These are phyloP conservation scores for Puccinia horiana DNA, from an alignment of 1,284 basidiomycete genomes.

Conservation along the genomic window DNA sequence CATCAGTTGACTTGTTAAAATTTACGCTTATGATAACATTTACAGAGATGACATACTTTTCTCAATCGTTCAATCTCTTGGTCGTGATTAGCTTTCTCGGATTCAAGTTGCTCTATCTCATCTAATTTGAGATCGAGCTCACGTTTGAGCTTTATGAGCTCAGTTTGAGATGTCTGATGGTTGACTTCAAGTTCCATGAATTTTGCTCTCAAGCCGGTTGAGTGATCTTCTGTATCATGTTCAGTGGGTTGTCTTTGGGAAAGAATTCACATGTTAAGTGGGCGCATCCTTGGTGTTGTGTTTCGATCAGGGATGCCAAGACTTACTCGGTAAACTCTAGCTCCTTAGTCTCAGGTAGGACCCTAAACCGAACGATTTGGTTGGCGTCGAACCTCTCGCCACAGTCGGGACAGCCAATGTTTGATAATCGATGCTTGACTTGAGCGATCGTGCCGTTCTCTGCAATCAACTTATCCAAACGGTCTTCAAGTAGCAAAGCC, in stretches of 20 bases:
- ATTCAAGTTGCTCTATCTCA: slow-evolving; percentile 35
- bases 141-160: slow-evolving; percentile 11
- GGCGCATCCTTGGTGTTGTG: not conserved
- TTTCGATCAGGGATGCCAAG: not conserved
- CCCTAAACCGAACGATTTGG: slow-evolving; percentile 50
- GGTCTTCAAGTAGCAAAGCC: slow-evolving; percentile 67
- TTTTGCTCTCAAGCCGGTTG: slow-evolving; percentile 17
- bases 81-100: not conserved
- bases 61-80: slow-evolving; percentile 25
- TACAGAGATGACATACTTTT: slow-evolving; percentile 1
- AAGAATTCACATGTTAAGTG: not conserved
- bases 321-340: slow-evolving; percentile 48
- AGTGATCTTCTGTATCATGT: slow-evolving; percentile 30
- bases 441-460: slow-evolving; percentile 51
- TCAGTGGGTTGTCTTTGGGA: not conserved
- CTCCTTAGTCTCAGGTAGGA: slow-evolving; percentile 27
- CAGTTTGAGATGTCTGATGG: slow-evolving; percentile 1
- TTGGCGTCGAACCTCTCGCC: slow-evolving; percentile 54
- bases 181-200: slow-evolving; percentile 17
- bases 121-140: slow-evolving; percentile 11
- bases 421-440: slow-evolving; percentile 48
- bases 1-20: not conserved
- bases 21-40: not conserved
- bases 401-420: slow-evolving; percentile 59
- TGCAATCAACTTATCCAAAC: slow-evolving; percentile 61